A percentile compares a stretch with the other conserved stretches of the same genome.
phyloP scores from a whole-genome alignment of 192 early-diverging fungal genomes.

The Cetraspora pellucida region DNA sequence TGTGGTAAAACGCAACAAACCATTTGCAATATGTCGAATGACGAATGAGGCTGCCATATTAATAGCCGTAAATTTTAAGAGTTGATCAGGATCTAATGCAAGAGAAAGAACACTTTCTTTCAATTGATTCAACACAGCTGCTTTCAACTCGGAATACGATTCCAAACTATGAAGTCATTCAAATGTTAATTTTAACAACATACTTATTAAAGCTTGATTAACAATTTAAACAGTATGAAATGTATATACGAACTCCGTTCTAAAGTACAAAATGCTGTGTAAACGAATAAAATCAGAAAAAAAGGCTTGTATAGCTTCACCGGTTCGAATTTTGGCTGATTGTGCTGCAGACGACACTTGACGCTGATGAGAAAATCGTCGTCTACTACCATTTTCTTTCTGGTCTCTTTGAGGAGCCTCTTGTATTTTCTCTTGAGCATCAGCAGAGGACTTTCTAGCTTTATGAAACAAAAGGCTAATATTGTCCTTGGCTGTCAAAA shows the following conservation, averaged over 20 bases:
- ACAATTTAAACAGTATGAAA: neutral
- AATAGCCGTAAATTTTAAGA: slow-evolving; percentile 30
- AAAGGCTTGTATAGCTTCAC: slow-evolving; percentile 37
- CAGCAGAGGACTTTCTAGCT: slow-evolving; percentile 24
- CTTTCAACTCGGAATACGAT: slow-evolving; percentile 24
- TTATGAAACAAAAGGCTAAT: slow-evolving; percentile 48
- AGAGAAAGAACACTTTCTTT: slow-evolving; percentile 8
- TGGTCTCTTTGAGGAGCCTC: slow-evolving; percentile 27
- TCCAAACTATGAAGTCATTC: slow-evolving; percentile 21
- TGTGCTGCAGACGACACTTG: slow-evolving; percentile 9
- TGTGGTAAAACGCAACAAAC: neutral
- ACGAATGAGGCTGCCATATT: slow-evolving; percentile 31
- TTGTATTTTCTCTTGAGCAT: slow-evolving; percentile 5
- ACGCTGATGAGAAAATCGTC: slow-evolving; percentile 34
- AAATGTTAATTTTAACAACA: neutral
- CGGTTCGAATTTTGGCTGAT: slow-evolving; percentile 37
- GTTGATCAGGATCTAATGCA: slow-evolving; percentile 28
- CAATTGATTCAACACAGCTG: slow-evolving; percentile 18
- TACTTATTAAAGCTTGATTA: no score
- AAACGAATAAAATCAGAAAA: slow-evolving; percentile 42
- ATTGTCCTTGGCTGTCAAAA: slow-evolving; percentile 53
- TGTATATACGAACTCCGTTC: slow-evolving; percentile 35
- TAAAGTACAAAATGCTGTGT: slow-evolving; percentile 46
- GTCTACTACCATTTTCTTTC: slow-evolving; percentile 36
- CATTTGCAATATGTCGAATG: slow-evolving; percentile 28